A percentile compares a stretch with the other conserved stretches of the same genome.
Evolutionary conservation across 148 eudicot genomes (phyloP).

Genomic region (Chenopodium suecicum): DNA sequence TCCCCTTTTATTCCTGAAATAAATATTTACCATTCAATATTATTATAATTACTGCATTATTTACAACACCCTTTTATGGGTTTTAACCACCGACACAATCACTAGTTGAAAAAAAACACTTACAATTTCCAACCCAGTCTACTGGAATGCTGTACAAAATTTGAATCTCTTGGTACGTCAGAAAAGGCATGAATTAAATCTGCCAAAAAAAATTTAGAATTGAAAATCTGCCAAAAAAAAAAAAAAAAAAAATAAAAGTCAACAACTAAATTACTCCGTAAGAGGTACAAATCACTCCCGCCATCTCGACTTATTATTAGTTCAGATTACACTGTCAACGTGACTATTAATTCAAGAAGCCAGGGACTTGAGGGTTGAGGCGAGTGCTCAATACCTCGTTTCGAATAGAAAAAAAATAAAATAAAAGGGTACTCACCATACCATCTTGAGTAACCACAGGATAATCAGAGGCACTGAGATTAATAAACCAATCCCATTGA

Average conservation of each 20-base stretch:
- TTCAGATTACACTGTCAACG: not conserved
- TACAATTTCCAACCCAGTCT: conserved; percentile 93
- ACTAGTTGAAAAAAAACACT: conserved; percentile 16
- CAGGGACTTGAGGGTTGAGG: too few species aligned
- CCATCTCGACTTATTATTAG: not conserved
- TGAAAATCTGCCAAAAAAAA: conserved; percentile 61
- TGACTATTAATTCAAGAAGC: too few species aligned
- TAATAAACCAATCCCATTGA: conserved; percentile 91
- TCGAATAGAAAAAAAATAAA: not conserved
- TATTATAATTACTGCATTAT: not conserved
- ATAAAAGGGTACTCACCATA: conserved; percentile 72
- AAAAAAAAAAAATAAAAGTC: too few species aligned
- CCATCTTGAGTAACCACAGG: conserved; percentile 98
- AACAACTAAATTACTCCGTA: too few species aligned
- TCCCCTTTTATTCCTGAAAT: conserved; percentile 77
- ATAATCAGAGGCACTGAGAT: conserved; percentile 97
- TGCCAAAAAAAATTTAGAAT: conserved; percentile 33
- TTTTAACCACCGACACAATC: conserved; percentile 10
- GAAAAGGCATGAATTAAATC: conserved; percentile 91
- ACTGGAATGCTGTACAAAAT: conserved; percentile 79
- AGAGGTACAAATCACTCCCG: too few species aligned
- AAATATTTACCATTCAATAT: not conserved
- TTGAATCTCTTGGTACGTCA: conserved; percentile 68
- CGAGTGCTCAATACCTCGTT: too few species aligned
- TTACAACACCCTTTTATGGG: too few species aligned